Evolutionary conservation across 1,139 yeast genomes (phyloP).

Genomic region (Candida gigantensis): DNA sequence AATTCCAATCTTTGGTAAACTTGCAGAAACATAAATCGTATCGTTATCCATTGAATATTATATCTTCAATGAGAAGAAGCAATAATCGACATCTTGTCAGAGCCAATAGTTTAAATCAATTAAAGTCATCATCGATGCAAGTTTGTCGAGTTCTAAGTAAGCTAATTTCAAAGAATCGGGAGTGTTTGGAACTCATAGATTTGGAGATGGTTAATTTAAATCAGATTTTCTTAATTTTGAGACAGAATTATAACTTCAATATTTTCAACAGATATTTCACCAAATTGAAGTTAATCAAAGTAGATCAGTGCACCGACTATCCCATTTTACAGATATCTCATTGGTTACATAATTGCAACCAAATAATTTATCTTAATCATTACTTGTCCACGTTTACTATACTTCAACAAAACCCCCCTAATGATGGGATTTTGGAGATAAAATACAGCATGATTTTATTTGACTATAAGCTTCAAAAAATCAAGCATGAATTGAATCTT

Average conservation of each 20-base stretch:
- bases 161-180: slow-evolving; percentile 3
- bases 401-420: neutral
- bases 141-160: slow-evolving; percentile 4
- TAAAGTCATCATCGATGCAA: neutral
- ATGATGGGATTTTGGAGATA: slow-evolving; percentile 1
- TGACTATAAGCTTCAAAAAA: neutral
- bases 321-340: slow-evolving; percentile 6
- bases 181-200: slow-evolving; percentile 8
- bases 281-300: slow-evolving; percentile 7
- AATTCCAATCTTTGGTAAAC: slow-evolving; percentile 8
- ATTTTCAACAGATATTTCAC: slow-evolving; percentile 1
- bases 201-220: slow-evolving; percentile 11
- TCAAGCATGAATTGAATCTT: neutral
- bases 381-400: slow-evolving; percentile 6
- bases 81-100: too few relatives aligned
- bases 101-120: neutral
- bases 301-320: slow-evolving; percentile 13
- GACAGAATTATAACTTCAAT: slow-evolving; percentile 1
- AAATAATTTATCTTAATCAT: slow-evolving; percentile 6
- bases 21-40: neutral
- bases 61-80: too few relatives aligned
- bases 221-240: slow-evolving; percentile 2
- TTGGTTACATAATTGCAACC: slow-evolving; percentile 8
- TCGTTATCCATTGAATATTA: neutral
- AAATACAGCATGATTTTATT: slow-evolving; percentile 3